These are phyloP conservation scores for Eucalyptus cloeziana DNA, from an alignment of 345 rosid genomes.

Conservation along the genomic window DNA sequence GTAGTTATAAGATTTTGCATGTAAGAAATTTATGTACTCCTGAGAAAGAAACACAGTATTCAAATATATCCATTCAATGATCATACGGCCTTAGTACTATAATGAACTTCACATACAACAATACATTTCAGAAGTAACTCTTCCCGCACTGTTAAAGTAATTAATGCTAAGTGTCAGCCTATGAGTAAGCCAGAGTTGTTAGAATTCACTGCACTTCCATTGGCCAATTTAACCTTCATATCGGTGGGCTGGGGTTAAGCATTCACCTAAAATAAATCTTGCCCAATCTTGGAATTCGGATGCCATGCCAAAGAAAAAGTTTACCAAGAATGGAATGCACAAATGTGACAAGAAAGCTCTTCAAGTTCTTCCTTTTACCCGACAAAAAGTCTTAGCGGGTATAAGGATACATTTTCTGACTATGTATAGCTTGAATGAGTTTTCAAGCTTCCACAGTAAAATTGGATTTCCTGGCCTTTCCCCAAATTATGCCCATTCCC, in stretches of 20 bases:
- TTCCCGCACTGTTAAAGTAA: not conserved
- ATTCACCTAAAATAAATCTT: not conserved
- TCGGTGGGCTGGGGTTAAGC: not conserved
- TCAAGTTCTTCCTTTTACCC: not conserved
- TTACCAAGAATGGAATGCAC: not conserved
- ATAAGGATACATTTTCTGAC: not conserved
- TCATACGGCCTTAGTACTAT: not conserved
- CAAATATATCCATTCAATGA: not conserved
- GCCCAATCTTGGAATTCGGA: not conserved
- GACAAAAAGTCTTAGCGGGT: not conserved
- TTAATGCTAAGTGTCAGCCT: not conserved
- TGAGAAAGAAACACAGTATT: not conserved
- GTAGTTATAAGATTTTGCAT: not conserved
- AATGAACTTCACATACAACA: not conserved
- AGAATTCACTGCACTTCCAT: not conserved
- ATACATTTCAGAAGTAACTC: not conserved
- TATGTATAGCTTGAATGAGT: not conserved
- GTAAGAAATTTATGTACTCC: not conserved
- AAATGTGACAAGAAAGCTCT: not conserved
- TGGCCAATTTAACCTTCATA: not conserved
- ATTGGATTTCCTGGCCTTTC: not conserved
- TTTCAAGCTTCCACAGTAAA: not conserved
- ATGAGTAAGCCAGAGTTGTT: not conserved
- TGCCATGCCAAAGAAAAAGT: not conserved
- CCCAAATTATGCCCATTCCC: not conserved